These are phyloP conservation scores for Dendrobium nobile DNA, from an alignment of 106 monocot species.

Conservation along the genomic window DNA sequence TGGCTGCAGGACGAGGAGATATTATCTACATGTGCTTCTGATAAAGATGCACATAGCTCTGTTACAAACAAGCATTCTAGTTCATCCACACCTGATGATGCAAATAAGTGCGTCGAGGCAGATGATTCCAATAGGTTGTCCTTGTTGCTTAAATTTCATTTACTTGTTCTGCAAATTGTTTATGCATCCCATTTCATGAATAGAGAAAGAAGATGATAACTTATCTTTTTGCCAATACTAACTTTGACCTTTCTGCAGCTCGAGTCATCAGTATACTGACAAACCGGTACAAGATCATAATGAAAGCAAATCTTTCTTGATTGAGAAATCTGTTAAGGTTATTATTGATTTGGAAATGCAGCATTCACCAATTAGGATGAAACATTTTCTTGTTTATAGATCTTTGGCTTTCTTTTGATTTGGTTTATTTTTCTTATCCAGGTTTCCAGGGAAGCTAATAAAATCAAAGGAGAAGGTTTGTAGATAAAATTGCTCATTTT, in stretches of 20 bases:
- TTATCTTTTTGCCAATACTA: neutral
- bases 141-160: conserved; percentile 3
- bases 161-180: neutral
- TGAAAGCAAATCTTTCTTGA: conserved; percentile 18
- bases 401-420: neutral
- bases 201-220: neutral
- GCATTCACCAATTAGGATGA: neutral
- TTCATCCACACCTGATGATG: conserved; percentile 17
- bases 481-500: neutral
- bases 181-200: neutral
- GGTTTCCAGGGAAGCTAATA: conserved; percentile 22
- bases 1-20: conserved; percentile 33
- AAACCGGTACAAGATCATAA: conserved; percentile 26
- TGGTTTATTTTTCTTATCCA: conserved; percentile 17
- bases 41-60: conserved; percentile 15
- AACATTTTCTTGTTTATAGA: neutral
- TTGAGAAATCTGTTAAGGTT: conserved; percentile 9
- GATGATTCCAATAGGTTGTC: conserved; percentile 33
- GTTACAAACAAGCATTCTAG: conserved; percentile 4
- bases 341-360: conserved; percentile 16
- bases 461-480: conserved; percentile 42
- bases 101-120: conserved; percentile 8
- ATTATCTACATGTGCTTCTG: conserved; percentile 11
- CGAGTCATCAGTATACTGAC: conserved; percentile 26
- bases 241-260: conserved; percentile 9